Conservation (phyloP, 2,329 filamentous ascomycete species). For the Cercospora zeae-maydis region DNA sequence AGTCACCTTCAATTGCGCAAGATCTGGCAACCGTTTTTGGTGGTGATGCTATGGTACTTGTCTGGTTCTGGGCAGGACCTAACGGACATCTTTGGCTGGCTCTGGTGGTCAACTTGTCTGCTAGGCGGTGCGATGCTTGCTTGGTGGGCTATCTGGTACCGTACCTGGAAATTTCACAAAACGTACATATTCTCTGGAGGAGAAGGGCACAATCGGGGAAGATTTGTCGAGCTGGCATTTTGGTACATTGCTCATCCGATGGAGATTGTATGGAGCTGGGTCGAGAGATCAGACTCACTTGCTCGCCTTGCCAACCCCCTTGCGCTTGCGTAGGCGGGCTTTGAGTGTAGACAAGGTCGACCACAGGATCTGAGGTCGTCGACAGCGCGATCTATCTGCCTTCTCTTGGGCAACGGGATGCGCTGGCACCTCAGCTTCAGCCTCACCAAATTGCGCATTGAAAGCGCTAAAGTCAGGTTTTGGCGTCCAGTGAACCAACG, state of each 20-base stretch:
- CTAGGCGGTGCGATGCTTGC: not conserved
- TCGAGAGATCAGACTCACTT: not conserved
- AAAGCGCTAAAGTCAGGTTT: not conserved
- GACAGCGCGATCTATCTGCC: not conserved
- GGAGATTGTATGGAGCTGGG: not conserved
- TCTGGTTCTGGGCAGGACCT: not conserved
- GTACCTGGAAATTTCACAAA: not conserved
- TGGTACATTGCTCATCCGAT: not conserved
- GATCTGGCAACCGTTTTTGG: not conserved
- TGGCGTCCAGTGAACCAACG: not conserved
- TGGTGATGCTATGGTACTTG: not conserved
- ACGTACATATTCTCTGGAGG: not conserved
- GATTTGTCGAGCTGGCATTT: not conserved
- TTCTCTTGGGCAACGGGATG: not conserved
- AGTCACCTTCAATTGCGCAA: not conserved
- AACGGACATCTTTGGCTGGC: not conserved
- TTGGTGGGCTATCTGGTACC: not conserved
- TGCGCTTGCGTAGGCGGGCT: not conserved
- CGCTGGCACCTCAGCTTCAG: not conserved
- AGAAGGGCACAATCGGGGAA: not conserved
- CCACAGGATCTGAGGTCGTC: not conserved
- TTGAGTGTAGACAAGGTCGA: not conserved
- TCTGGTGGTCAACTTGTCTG: not conserved
- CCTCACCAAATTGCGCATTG: not conserved
- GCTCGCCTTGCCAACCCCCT: not conserved